Conservation (phyloP, 1,284 basidiomycete genomes). For the Marasmius oreades region DNA sequence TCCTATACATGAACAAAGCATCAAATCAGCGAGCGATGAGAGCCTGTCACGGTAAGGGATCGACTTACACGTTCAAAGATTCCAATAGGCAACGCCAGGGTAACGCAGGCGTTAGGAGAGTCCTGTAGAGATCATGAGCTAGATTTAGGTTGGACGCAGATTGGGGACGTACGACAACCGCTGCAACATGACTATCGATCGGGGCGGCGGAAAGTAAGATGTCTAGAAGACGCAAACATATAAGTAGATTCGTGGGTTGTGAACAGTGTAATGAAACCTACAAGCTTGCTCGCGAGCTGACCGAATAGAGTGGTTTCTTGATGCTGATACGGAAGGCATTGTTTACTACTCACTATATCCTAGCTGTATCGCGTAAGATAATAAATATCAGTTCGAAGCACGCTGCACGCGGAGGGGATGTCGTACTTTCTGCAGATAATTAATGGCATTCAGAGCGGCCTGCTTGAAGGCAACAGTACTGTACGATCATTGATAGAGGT, state of each 20-base stretch:
- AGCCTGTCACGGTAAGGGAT: background rate
- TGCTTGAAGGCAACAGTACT: conserved; percentile 78
- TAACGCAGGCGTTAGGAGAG: conserved; percentile 76
- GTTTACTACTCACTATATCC: conserved; percentile 56
- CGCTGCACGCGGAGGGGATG: background rate
- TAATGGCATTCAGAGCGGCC: conserved; percentile 73
- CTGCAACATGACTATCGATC: conserved; percentile 72
- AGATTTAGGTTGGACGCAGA: background rate
- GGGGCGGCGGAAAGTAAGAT: conserved; percentile 75
- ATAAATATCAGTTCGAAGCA: conserved; percentile 5
- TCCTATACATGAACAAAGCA: conserved; percentile 38
- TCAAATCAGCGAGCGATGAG: background rate
- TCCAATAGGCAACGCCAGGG: conserved; percentile 63
- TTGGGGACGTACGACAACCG: conserved; percentile 53
- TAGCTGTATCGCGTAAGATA: conserved; percentile 34
- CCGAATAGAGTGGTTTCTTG: background rate
- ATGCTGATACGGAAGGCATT: background rate
- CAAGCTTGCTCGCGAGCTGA: conserved; percentile 70
- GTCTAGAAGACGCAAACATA: conserved; percentile 35
- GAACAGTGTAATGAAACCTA: conserved; percentile 29
- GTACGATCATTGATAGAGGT: background rate
- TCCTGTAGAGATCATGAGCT: conserved; percentile 37
- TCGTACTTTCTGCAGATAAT: conserved; percentile 68
- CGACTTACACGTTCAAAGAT: conserved; percentile 67
- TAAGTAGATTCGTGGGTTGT: conserved; percentile 1